Conservation (phyloP, 768 basidiomycete genomes). For the Leucocoprinus leucothites region DNA sequence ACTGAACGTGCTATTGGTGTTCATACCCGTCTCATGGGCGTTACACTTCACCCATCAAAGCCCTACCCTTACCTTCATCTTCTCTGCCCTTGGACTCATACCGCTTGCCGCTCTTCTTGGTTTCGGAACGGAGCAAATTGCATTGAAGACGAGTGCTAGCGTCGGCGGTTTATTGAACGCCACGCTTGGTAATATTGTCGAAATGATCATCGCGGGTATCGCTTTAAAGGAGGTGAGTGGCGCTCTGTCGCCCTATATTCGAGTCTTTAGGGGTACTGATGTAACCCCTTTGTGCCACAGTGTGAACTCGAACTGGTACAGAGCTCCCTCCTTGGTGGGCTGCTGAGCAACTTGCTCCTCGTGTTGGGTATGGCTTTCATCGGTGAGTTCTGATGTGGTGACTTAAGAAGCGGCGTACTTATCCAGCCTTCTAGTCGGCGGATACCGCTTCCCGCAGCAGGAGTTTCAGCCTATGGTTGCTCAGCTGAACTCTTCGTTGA, state of each 20-base stretch:
- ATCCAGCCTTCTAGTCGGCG: conserved; percentile 30
- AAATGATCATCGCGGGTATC: conserved; percentile 49
- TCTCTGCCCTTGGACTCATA: conserved; percentile 46
- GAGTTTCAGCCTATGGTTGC: conserved; percentile 53
- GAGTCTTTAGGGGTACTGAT: conserved; percentile 11
- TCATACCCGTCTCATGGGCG: conserved; percentile 51
- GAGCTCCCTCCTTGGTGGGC: conserved; percentile 47
- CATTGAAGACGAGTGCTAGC: conserved; percentile 43
- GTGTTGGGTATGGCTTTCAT: conserved; percentile 81
- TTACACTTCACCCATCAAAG: conserved; percentile 42
- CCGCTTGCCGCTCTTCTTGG: conserved; percentile 30
- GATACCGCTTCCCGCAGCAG: conserved; percentile 48
- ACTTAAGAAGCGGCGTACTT: background rate
- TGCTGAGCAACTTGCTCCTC: conserved; percentile 74
- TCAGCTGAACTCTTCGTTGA: conserved; percentile 62
- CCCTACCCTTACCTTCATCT: conserved; percentile 44
- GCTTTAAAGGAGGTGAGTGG: conserved; percentile 32
- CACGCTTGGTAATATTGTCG: conserved; percentile 49
- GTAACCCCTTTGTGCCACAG: conserved; percentile 22
- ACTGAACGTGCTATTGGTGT: conserved; percentile 41
- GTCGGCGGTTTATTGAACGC: conserved; percentile 47
- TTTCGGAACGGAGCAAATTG: conserved; percentile 43
- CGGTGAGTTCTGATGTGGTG: conserved; percentile 55
- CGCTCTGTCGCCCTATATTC: background rate
- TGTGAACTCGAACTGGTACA: conserved; percentile 54